Conservation (phyloP, 495 filamentous ascomycete species). For the Staphylotrichum longicolle region DNA sequence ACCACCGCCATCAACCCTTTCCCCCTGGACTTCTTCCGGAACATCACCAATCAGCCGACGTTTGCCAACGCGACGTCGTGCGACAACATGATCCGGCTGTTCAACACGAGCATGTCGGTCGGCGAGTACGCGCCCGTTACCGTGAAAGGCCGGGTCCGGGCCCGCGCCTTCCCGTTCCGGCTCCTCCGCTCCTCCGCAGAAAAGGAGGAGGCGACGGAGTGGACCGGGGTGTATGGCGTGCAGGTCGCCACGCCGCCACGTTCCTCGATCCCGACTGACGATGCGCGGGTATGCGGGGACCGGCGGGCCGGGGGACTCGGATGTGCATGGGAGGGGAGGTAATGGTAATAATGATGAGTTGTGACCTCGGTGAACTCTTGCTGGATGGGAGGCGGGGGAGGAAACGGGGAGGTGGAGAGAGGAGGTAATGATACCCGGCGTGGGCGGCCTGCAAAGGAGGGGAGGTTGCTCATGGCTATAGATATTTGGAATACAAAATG, state of each 20-base stretch:
- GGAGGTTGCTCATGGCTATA: background rate
- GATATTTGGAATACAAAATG: background rate
- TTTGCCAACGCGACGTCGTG: slow-evolving; percentile 39
- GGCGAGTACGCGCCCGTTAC: slow-evolving; percentile 32
- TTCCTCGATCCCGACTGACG: too few species aligned
- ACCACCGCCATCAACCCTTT: slow-evolving; percentile 28
- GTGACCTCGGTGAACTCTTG: background rate
- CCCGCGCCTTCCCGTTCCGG: slow-evolving; percentile 33
- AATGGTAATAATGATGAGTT: slow-evolving; percentile 3
- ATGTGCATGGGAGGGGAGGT: background rate
- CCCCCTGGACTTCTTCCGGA: slow-evolving; percentile 38
- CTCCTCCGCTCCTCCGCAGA: too few species aligned
- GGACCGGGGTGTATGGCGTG: slow-evolving; percentile 37
- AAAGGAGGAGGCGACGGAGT: slow-evolving; percentile 21
- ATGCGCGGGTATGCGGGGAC: slow-evolving; percentile 35
- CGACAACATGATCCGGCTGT: slow-evolving; percentile 43
- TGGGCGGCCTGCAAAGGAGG: background rate
- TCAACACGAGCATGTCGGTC: slow-evolving; percentile 40
- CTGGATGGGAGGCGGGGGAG: too few species aligned
- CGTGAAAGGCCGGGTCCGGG: slow-evolving; percentile 32
- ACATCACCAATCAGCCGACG: slow-evolving; percentile 46
- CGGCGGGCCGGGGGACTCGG: slow-evolving; percentile 28
- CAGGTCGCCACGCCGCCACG: slow-evolving; percentile 42
- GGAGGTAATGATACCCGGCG: slow-evolving; percentile 11
- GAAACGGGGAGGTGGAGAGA: too few species aligned